Percentiles rank a stretch among this genome's conserved stretches.
phyloP scores from a whole-genome alignment of 2,329 filamentous ascomycete genomes.

The Fusarium sp. region DNA sequence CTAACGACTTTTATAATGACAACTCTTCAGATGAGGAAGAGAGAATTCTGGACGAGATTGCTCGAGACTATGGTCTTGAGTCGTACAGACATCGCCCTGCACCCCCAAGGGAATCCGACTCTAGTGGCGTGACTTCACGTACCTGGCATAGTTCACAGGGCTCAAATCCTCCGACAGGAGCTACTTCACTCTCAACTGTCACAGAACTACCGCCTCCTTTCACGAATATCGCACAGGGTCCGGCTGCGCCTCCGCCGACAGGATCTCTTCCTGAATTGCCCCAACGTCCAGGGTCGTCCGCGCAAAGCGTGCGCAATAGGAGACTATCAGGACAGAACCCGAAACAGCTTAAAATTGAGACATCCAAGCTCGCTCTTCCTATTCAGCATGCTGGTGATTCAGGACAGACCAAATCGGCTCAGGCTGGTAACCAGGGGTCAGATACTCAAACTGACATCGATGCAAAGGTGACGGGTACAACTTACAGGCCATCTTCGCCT shows the following conservation, averaged over 20 bases:
- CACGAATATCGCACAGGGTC: slow-evolving; percentile 37
- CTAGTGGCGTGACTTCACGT: slow-evolving; percentile 79
- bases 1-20: slow-evolving; percentile 72
- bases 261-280: slow-evolving; percentile 61
- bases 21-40: slow-evolving; percentile 79
- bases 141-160: slow-evolving; percentile 85
- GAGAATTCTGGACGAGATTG: slow-evolving; percentile 87
- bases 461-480: slow-evolving; percentile 14
- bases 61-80: slow-evolving; percentile 82
- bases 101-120: slow-evolving; percentile 82
- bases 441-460: slow-evolving; percentile 13
- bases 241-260: slow-evolving; percentile 61
- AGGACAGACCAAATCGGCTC: slow-evolving; percentile 28
- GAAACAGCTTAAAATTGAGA: slow-evolving; percentile 92
- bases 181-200: slow-evolving; percentile 70
- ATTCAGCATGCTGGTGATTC: slow-evolving; percentile 27
- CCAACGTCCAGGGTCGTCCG: slow-evolving; percentile 48
- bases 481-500: slow-evolving; percentile 44
- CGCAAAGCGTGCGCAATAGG: slow-evolving; percentile 74
- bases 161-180: slow-evolving; percentile 68
- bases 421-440: slow-evolving; percentile 17
- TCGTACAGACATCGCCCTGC: slow-evolving; percentile 75
- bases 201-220: slow-evolving; percentile 64
- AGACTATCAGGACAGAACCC: slow-evolving; percentile 83
- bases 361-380: slow-evolving; percentile 54